Conservation (phyloP, 2,329 filamentous ascomycete species). For the Neofusicoccum laricinum region DNA sequence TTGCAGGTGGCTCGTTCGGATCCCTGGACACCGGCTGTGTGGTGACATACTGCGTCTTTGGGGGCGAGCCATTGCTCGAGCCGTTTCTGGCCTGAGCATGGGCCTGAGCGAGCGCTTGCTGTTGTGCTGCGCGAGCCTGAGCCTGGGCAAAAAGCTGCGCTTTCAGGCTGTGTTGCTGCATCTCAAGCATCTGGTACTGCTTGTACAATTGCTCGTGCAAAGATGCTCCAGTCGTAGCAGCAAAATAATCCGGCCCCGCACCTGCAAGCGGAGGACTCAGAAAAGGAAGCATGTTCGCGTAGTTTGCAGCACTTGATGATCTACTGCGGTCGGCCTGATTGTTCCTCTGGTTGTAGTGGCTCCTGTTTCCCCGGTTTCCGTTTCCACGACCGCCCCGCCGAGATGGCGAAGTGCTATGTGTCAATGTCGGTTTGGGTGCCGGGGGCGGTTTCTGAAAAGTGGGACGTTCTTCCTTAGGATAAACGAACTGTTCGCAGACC, state of each 20-base stretch:
- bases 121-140: slow-evolving; percentile 26
- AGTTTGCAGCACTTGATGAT: slow-evolving; percentile 55
- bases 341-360: slow-evolving; percentile 49
- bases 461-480: slow-evolving; percentile 67
- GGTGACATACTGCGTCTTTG: slow-evolving; percentile 14
- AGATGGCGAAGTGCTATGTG: slow-evolving; percentile 45
- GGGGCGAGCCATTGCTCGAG: slow-evolving; percentile 12
- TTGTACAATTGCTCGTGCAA: slow-evolving; percentile 49
- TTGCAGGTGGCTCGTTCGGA: slow-evolving; percentile 23
- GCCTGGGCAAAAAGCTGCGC: slow-evolving; percentile 34
- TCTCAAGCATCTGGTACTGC: slow-evolving; percentile 47
- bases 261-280: slow-evolving; percentile 43
- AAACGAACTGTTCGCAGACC: slow-evolving; percentile 84
- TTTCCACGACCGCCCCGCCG: slow-evolving; percentile 47
- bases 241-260: slow-evolving; percentile 43
- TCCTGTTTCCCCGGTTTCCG: slow-evolving; percentile 44
- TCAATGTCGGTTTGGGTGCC: slow-evolving; percentile 55
- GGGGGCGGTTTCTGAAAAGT: slow-evolving; percentile 54
- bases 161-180: slow-evolving; percentile 37
- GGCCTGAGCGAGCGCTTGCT: slow-evolving; percentile 32
- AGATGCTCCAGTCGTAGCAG: slow-evolving; percentile 38
- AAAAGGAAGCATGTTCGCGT: slow-evolving; percentile 36
- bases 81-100: slow-evolving; percentile 18
- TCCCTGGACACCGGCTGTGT: background rate
- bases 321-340: slow-evolving; percentile 50